phyloP scores from a whole-genome alignment of 208 protist species.

The Trypanosoma conorhini region DNA sequence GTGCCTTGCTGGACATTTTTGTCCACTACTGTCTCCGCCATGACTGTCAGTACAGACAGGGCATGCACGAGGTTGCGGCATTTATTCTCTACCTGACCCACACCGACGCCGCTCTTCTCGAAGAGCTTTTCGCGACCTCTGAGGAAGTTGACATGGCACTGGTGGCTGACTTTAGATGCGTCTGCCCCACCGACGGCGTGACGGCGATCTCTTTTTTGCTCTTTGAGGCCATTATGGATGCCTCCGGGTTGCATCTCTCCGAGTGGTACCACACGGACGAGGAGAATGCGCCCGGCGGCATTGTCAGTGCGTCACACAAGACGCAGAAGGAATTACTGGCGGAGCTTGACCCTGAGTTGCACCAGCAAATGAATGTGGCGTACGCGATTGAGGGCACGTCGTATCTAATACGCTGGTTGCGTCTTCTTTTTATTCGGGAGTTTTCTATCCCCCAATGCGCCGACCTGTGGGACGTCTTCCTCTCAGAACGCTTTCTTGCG shows the following conservation, averaged over 20 bases:
- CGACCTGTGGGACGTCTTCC: conserved; percentile 77
- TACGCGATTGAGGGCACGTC: conserved; percentile 74
- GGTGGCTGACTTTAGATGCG: not conserved
- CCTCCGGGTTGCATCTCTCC: conserved; percentile 31
- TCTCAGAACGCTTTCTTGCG: conserved; percentile 59
- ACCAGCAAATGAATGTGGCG: conserved; percentile 55
- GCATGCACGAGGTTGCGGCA: conserved; percentile 91
- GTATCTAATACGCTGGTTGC: conserved; percentile 89
- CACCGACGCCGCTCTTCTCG: conserved; percentile 31
- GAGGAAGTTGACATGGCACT: not conserved
- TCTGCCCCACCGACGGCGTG: conserved; percentile 16
- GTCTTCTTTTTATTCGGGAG: conserved; percentile 88
- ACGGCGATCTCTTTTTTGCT: conserved; percentile 38
- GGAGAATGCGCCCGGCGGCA: conserved; percentile 30
- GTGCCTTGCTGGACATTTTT: conserved; percentile 50
- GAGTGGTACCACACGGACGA: conserved; percentile 49
- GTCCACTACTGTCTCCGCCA: conserved; percentile 61
- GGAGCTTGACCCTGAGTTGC: conserved; percentile 53
- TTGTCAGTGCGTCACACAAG: conserved; percentile 41
- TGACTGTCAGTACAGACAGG: conserved; percentile 78
- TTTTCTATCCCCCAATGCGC: conserved; percentile 65
- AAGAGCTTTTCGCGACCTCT: conserved; percentile 4
- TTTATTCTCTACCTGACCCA: conserved; percentile 72
- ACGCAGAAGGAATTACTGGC: conserved; percentile 63
- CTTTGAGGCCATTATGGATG: conserved; percentile 49